Evolutionary conservation across 2,329 filamentous ascomycete genomes (phyloP).

Genomic region (Epicoccum nigrum): DNA sequence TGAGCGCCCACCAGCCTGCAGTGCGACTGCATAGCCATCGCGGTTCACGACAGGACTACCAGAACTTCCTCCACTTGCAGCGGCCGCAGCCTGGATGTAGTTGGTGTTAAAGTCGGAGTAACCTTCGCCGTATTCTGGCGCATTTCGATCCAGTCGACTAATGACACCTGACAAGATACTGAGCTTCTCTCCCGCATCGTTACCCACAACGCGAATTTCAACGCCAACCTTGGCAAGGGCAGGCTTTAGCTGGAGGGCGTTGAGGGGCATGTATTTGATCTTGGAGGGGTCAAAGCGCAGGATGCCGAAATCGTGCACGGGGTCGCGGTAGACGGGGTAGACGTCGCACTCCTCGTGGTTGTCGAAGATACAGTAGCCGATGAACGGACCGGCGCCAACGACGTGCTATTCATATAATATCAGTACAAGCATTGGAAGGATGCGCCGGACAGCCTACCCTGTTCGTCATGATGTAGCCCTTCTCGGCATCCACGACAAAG

Average conservation of each 20-base stretch:
- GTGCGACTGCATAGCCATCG: conserved; percentile 86
- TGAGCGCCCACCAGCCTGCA: conserved; percentile 91
- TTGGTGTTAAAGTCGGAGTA: conserved; percentile 97
- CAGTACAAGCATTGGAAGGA: neutral
- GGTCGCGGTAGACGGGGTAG: conserved; percentile 94
- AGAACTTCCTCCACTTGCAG: conserved; percentile 96
- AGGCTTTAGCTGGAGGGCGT: conserved; percentile 78
- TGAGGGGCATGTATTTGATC: conserved; percentile 96
- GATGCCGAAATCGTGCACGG: conserved; percentile 97
- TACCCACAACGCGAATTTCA: conserved; percentile 96
- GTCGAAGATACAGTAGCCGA: conserved; percentile 97
- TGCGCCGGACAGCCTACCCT: conserved; percentile 36
- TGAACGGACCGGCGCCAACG: conserved; percentile 93
- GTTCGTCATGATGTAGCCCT: conserved; percentile 69
- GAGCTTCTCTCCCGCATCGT: conserved; percentile 97
- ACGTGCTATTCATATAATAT: conserved; percentile 68
- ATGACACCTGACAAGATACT: conserved; percentile 98
- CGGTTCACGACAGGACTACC: conserved; percentile 97
- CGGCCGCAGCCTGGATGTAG: conserved; percentile 97
- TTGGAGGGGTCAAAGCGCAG: conserved; percentile 93
- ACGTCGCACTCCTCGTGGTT: conserved; percentile 98
- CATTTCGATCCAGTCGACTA: conserved; percentile 92
- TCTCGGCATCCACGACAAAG: conserved; percentile 94
- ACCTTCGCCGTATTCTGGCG: conserved; percentile 91
- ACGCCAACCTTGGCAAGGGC: conserved; percentile 87